Conservation (phyloP, 1,139 yeast species). For the Pneumocystis canis region DNA sequence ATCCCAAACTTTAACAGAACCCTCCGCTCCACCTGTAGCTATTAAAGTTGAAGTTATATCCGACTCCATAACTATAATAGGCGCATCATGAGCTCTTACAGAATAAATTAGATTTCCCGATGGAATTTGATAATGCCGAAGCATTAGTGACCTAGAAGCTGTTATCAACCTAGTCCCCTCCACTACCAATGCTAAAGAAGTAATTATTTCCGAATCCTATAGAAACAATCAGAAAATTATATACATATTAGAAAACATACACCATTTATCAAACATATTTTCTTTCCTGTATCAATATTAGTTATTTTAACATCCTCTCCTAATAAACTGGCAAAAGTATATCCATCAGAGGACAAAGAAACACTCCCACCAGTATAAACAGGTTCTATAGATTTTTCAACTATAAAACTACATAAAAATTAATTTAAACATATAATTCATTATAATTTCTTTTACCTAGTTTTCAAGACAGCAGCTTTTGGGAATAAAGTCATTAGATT, state of each 20-base stretch:
- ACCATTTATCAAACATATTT: conserved; percentile 55
- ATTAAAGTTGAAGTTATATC: conserved; percentile 74
- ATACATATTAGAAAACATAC: background rate
- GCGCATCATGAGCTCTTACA: conserved; percentile 45
- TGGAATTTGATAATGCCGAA: conserved; percentile 45
- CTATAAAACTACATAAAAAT: conserved; percentile 7
- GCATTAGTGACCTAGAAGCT: conserved; percentile 71
- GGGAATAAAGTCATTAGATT: background rate
- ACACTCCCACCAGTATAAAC: conserved; percentile 81
- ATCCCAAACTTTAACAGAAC: conserved; percentile 84
- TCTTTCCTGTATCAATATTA: conserved; percentile 42
- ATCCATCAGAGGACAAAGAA: conserved; percentile 49
- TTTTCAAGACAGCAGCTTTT: background rate
- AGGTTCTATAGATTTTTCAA: conserved; percentile 38
- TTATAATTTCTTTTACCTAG: background rate
- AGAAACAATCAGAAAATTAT: conserved; percentile 2
- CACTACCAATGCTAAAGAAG: conserved; percentile 61
- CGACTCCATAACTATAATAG: conserved; percentile 61
- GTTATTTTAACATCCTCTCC: conserved; percentile 60
- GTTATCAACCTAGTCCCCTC: conserved; percentile 58
- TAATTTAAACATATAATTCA: background rate
- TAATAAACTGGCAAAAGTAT: conserved; percentile 63
- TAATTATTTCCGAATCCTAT: conserved; percentile 61
- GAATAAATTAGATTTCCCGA: conserved; percentile 21
- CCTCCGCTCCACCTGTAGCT: conserved; percentile 94